Evolutionary conservation across 805 yeast species (phyloP).

Genomic region (Ogataea glucozyma): DNA sequence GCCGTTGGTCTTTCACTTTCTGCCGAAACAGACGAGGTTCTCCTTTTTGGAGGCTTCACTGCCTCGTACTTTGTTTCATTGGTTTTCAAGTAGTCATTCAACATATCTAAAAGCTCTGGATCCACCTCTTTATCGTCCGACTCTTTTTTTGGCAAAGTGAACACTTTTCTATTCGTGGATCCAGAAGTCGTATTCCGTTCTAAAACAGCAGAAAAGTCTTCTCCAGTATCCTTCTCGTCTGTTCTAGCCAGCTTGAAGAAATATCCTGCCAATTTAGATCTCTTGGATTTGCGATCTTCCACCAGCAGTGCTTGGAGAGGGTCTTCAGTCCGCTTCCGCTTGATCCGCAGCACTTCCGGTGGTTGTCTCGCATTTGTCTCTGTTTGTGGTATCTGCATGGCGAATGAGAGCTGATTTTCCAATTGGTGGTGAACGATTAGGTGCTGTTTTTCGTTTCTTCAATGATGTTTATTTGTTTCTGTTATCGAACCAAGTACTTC

Average conservation of each 20-base stretch:
- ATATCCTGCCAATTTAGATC: conserved; percentile 39
- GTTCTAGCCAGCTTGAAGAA: conserved; percentile 52
- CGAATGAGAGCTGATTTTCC: too few species aligned
- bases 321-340: conserved; percentile 83
- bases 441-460: neutral
- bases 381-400: neutral
- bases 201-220: conserved; percentile 23
- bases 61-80: conserved; percentile 27
- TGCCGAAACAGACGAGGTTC: conserved; percentile 30
- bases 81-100: conserved; percentile 55
- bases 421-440: too few species aligned
- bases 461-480: too few species aligned
- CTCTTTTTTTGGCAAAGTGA: conserved; percentile 26
- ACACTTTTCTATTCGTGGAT: conserved; percentile 22
- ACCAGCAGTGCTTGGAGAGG: conserved; percentile 78
- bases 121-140: conserved; percentile 41
- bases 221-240: conserved; percentile 35
- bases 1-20: conserved; percentile 23
- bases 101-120: conserved; percentile 73
- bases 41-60: conserved; percentile 31
- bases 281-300: conserved; percentile 42
- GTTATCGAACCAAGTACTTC: too few species aligned
- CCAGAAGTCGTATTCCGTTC: conserved; percentile 18
- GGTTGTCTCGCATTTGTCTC: conserved; percentile 13
- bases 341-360: conserved; percentile 77